Evolutionary conservation across 2,329 filamentous ascomycete species (phyloP), one percentile per base, ranked within the genome.

Genomic region (Paracorniculantispora psalliotae): DNA sequence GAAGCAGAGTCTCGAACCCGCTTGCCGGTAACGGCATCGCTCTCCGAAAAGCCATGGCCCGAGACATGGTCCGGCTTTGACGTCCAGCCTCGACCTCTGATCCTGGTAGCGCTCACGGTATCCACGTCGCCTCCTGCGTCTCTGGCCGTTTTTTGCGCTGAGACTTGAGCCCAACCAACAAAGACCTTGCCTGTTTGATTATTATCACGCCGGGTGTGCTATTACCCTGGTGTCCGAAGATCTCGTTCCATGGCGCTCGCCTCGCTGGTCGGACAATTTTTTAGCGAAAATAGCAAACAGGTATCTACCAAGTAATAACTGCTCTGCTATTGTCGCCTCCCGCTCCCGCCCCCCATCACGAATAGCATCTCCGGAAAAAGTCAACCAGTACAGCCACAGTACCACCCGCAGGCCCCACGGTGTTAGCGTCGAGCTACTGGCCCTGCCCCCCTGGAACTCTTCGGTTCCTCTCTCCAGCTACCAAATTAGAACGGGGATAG

Each of bases 151-250:
- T 15, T 49, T 57, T 50, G 41, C 46, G 54, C 46, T 41, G 46
- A 57, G 54, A 57, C 46, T 30, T 50, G 44, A 30, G 54, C 46
- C 53, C 25, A 9, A 37, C 23, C 53, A 48, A 57, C 21, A 35
- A 55, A 55, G 41, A 13, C 10, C 10, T 35, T n/a, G 30, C 35
- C 5, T 25, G n/a, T 19, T 46, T 3, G 25, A 21, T 26, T 44
- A 35, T 9, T 23, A 43, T 44, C 39, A 21, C 28, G n/a, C 7
- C 25, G 39, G 17, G 4, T 9, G 33, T 37, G 5, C 19, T 25
- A 46, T 33, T 43, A n/a, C n/a, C n/a, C 37, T 44, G 25, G 39
- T 19, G 13, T n/a, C n/a, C n/a, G n/a, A n/a, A n/a, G 33, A 13
- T 37, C 10, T 37, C 17, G 12, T 37, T 12, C 41, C 41, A 44